A percentile compares a stretch with the other conserved stretches of the same genome.
These are phyloP conservation scores for Trichosporon faecale DNA, from an alignment of 1,284 basidiomycete genomes.

Conservation along the genomic window DNA sequence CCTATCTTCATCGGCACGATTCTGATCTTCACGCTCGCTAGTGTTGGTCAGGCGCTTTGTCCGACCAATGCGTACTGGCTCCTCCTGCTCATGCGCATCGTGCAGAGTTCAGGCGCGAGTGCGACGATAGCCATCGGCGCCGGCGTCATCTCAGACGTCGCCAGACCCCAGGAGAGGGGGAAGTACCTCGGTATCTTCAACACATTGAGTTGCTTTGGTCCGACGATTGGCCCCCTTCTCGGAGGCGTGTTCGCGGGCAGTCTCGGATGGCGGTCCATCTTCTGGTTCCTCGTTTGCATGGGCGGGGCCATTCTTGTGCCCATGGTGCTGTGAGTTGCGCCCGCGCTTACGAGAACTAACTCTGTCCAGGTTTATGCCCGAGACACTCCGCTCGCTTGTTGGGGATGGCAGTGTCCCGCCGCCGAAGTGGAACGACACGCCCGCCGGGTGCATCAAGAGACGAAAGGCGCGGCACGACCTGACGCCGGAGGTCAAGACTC, in stretches of 20 bases:
- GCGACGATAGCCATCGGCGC: constrained; percentile 42
- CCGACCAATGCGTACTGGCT: constrained; percentile 44
- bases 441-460: constrained; percentile 23
- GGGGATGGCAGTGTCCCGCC: constrained; percentile 39
- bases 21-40: constrained; percentile 35
- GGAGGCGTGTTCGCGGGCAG: constrained; percentile 29
- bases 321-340: constrained; percentile 23
- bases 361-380: constrained; percentile 34
- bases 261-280: constrained; percentile 22
- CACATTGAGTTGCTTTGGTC: constrained; percentile 34
- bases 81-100: constrained; percentile 38
- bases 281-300: constrained; percentile 33
- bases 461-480: constrained; percentile 24
- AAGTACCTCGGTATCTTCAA: constrained; percentile 40
- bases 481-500: not conserved
- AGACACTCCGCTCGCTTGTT: constrained; percentile 42
- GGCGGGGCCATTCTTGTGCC: constrained; percentile 23
- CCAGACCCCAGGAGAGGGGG: constrained; percentile 42
- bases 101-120: constrained; percentile 42
- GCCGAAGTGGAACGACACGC: constrained; percentile 37
- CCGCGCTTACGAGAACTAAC: not conserved
- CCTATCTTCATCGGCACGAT: constrained; percentile 42
- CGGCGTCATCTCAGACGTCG: constrained; percentile 42
- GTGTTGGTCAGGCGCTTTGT: constrained; percentile 40
- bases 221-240: constrained; percentile 40